These are phyloP conservation scores for Colletotrichum sp. DNA, from an alignment of 2,329 filamentous ascomycete genomes.

Conservation along the genomic window DNA sequence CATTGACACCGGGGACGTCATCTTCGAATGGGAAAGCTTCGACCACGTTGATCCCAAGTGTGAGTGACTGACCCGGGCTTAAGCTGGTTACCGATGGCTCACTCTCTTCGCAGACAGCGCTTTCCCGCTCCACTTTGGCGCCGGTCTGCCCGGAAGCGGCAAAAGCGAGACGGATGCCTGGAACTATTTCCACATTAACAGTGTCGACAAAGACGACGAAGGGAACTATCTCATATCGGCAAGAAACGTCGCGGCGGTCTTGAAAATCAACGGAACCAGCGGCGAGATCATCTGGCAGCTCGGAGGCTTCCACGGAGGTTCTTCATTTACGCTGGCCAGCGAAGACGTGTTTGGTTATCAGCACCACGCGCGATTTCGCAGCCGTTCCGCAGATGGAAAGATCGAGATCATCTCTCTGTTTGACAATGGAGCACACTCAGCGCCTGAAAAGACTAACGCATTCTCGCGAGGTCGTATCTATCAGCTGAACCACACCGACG, in stretches of 20 bases:
- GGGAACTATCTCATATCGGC: conserved; percentile 33
- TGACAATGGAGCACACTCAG: background rate
- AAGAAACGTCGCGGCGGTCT: conserved; percentile 42
- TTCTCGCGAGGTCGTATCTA: background rate
- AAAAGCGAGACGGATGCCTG: conserved; percentile 36
- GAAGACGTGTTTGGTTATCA: background rate
- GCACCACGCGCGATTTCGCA: background rate
- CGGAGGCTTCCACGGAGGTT: conserved; percentile 39
- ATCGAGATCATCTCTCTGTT: background rate
- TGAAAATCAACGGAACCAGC: conserved; percentile 48
- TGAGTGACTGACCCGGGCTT: accelerated
- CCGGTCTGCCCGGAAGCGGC: background rate
- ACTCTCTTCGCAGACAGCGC: background rate
- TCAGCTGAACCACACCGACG: background rate
- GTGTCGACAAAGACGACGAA: conserved; percentile 39
- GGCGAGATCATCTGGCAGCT: conserved; percentile 60
- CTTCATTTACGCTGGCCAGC: background rate
- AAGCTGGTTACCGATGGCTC: background rate
- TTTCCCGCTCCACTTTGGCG: background rate
- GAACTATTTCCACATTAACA: conserved; percentile 37
- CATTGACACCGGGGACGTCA: conserved; percentile 50
- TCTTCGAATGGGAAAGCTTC: conserved; percentile 50
- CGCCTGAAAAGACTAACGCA: background rate
- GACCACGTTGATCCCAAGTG: conserved; percentile 25
- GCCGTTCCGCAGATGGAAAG: background rate